Conservation (phyloP, 805 yeast species). For the Jamesozyma gamospora region DNA sequence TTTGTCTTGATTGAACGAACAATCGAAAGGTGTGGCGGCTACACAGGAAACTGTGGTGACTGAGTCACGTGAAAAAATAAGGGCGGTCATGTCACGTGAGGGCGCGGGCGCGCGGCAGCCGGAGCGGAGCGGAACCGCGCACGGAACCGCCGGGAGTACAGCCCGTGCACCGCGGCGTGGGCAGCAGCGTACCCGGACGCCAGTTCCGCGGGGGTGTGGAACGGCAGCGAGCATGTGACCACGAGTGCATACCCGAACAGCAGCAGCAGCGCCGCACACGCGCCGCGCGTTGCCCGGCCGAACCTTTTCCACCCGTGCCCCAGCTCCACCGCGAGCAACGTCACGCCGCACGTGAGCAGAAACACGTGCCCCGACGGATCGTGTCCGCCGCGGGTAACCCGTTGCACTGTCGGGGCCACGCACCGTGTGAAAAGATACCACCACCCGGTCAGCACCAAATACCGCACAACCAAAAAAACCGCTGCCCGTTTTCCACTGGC, state of each 20-base stretch:
- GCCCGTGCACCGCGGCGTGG: conserved; percentile 18
- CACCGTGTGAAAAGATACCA: conserved; percentile 72
- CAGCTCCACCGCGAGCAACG: conserved; percentile 54
- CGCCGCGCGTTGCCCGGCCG: neutral
- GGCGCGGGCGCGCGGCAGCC: no score
- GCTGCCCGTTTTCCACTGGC: no score
- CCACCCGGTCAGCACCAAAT: conserved; percentile 53
- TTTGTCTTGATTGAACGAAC: no score
- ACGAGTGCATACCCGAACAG: conserved; percentile 27
- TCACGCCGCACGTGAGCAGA: conserved; percentile 36
- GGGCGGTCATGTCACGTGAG: neutral
- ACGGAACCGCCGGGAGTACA: neutral
- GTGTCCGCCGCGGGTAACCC: conserved; percentile 81
- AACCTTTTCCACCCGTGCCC: neutral
- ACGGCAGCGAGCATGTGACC: conserved; percentile 57
- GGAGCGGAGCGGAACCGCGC: no score
- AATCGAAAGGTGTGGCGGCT: no score
- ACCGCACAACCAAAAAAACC: no score
- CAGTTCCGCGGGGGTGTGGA: conserved; percentile 75
- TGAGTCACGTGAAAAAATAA: no score
- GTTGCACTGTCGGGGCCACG: conserved; percentile 45
- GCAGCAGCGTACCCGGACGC: conserved; percentile 60
- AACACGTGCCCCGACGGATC: conserved; percentile 96
- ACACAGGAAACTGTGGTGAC: no score
- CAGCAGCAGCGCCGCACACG: conserved; percentile 19